A percentile compares a stretch with the other conserved stretches of the same genome.
Conservation (phyloP, 1,284 basidiomycete genomes). For the Ceratorhiza oryzae-sativae region DNA sequence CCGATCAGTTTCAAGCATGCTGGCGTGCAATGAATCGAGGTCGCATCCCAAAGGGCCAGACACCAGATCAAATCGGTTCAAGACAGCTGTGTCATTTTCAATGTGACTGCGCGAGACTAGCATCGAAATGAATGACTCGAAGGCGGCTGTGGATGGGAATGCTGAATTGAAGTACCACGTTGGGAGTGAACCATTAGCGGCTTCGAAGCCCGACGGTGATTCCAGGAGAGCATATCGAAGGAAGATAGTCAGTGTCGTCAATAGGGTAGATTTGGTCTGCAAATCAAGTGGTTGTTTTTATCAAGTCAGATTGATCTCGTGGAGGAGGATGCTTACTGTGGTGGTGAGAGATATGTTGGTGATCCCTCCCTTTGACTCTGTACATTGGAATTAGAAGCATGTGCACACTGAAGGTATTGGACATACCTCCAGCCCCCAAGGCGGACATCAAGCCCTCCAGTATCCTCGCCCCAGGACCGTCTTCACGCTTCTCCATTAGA, state of each 20-base stretch:
- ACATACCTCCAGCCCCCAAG: conserved; percentile 27
- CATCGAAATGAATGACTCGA: conserved; percentile 43
- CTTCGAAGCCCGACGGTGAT: not conserved
- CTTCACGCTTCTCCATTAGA: conserved; percentile 44
- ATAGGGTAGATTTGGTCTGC: conserved; percentile 45
- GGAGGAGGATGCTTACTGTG: not conserved
- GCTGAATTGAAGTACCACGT: conserved; percentile 47
- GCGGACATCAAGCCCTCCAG: conserved; percentile 29
- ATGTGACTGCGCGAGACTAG: conserved; percentile 9
- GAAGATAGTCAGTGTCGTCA: conserved; percentile 46
- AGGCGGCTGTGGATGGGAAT: conserved; percentile 45
- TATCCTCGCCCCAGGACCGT: conserved; percentile 33
- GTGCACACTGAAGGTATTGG: not conserved
- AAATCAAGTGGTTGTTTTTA: not conserved
- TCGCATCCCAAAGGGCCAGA: conserved; percentile 23
- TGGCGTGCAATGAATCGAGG: conserved; percentile 3
- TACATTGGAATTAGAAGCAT: not conserved
- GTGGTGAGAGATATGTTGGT: conserved; percentile 9
- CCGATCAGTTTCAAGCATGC: conserved; percentile 6
- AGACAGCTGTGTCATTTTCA: too few species aligned
- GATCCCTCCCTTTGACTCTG: conserved; percentile 14
- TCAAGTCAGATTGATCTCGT: not conserved
- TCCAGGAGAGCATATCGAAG: conserved; percentile 44
- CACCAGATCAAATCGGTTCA: conserved; percentile 1
- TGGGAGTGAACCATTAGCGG: conserved; percentile 7